Evolutionary conservation across 1,139 yeast genomes (phyloP), one percentile per base, ranked within the genome.

Genomic region (Diutina siamensis): DNA sequence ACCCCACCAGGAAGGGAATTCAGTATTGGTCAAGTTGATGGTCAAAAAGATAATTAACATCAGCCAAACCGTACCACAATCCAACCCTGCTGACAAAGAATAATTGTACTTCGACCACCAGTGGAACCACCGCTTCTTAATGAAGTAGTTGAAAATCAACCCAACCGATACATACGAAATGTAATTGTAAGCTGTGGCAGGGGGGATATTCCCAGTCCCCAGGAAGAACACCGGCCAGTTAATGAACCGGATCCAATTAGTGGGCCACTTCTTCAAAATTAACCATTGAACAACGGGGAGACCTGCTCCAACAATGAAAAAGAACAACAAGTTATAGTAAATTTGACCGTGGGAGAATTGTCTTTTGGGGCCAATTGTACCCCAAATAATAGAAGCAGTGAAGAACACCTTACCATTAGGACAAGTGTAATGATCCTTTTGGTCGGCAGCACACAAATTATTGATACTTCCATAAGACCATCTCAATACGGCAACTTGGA

Each of bases 331-430:
- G 4, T 62, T 62, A 53, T 67, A 59, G 74, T 75, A 58, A 76
- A 56, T 19, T 71, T 66, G 51, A 10, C 45, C 45, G 12, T 15
- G 33, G 33, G 40, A 33, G 33, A 74, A 74, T 45, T 67, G 71
- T 50, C 72, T 66, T 51, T 65, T 60, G 1, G 83, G 81, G 1
- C 83, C 84, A 52, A 79, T 72, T 9, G 75, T 74, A 47, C 85
- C 84, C 86, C 86, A 81, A 44, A 76, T 66, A 35, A 80, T 71
- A 3, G 80, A 71, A 8, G 85, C 78, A 45, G 68, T 67, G 61
- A 65, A 78, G 57, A 71, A 76, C 1, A 71, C 72, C 50, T 58
- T 59, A 49, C 71, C 73, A 48, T 62, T 63, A 44, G 74, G 73
- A 62, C 75, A 70, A 31, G 70, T 65, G 60, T 66, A 69, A 44